phyloP scores from a whole-genome alignment of 2,329 filamentous ascomycete species.

The Neofusicoccum parvum region DNA sequence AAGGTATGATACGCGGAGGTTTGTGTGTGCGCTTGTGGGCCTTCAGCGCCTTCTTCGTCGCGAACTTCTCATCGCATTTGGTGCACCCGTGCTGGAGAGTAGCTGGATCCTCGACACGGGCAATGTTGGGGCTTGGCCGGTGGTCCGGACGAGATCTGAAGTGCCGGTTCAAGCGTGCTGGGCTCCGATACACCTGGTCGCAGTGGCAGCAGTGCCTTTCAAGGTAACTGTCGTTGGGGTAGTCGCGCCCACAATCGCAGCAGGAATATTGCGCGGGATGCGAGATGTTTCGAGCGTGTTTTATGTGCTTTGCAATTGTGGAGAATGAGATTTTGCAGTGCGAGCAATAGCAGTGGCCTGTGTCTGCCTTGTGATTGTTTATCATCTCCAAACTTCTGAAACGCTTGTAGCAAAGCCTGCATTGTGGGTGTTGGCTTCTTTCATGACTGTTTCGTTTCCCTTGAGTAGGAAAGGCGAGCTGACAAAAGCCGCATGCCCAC shows the following conservation, averaged over 20 bases:
- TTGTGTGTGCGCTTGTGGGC: slow-evolving; percentile 23
- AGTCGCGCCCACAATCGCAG: slow-evolving; percentile 22
- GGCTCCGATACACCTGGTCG: neutral
- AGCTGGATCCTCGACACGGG: neutral
- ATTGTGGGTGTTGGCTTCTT: neutral
- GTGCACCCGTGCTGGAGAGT: slow-evolving; percentile 10
- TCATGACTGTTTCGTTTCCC: neutral
- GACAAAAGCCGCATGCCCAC: neutral
- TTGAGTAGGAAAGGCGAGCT: neutral
- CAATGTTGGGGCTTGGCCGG: neutral
- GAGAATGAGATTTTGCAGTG: slow-evolving; percentile 23
- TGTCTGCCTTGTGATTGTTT: neutral
- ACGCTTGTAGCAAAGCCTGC: neutral
- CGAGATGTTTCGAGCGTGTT: neutral
- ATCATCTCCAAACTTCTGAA: neutral
- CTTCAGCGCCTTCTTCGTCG: slow-evolving; percentile 14
- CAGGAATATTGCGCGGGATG: slow-evolving; percentile 24
- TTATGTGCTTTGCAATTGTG: slow-evolving; percentile 16
- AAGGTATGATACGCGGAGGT: slow-evolving; percentile 18
- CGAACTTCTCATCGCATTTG: slow-evolving; percentile 21
- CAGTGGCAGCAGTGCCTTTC: slow-evolving; percentile 21
- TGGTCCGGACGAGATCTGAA: neutral
- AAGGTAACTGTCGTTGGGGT: slow-evolving; percentile 8
- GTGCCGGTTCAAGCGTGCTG: neutral
- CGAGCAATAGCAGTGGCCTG: slow-evolving; percentile 23